Evolutionary conservation across 176 grass and related monocot genomes (phyloP).

Genomic region (Oryza nivara): DNA sequence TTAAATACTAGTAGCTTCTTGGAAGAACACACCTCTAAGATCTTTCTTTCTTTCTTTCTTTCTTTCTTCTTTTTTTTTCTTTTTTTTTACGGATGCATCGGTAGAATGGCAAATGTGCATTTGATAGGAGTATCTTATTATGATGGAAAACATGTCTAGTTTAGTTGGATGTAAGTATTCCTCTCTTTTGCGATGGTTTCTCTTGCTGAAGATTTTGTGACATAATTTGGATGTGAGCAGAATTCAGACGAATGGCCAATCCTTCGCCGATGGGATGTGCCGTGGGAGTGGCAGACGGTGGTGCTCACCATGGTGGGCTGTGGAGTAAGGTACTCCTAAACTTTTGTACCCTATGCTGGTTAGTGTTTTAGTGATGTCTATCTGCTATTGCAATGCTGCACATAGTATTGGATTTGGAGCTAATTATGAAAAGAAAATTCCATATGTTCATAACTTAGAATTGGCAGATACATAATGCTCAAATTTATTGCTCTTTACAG

Average conservation of each 20-base stretch:
- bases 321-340: slow-evolving; percentile 65
- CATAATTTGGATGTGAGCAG: slow-evolving; percentile 36
- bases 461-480: background rate
- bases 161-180: slow-evolving; percentile 24
- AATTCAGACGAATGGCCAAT: slow-evolving; percentile 56
- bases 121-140: background rate
- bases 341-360: background rate
- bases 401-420: background rate
- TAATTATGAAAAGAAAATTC: background rate
- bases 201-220: background rate
- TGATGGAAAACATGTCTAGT: background rate
- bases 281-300: slow-evolving; percentile 87
- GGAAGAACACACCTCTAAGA: background rate
- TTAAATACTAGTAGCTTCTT: background rate
- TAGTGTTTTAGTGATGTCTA: slow-evolving; percentile 3
- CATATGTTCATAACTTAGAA: background rate
- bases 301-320: slow-evolving; percentile 72
- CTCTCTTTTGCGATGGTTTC: slow-evolving; percentile 15
- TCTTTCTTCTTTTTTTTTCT: too few relatives aligned
- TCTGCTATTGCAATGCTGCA: background rate
- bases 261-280: slow-evolving; percentile 85
- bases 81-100: background rate
- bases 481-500: background rate
- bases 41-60: too few relatives aligned
- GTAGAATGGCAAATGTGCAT: background rate